Percentiles rank a stretch among this genome's conserved stretches.
Evolutionary conservation across 306 rosid species (phyloP).

Genomic region (Dryas alaskensis): DNA sequence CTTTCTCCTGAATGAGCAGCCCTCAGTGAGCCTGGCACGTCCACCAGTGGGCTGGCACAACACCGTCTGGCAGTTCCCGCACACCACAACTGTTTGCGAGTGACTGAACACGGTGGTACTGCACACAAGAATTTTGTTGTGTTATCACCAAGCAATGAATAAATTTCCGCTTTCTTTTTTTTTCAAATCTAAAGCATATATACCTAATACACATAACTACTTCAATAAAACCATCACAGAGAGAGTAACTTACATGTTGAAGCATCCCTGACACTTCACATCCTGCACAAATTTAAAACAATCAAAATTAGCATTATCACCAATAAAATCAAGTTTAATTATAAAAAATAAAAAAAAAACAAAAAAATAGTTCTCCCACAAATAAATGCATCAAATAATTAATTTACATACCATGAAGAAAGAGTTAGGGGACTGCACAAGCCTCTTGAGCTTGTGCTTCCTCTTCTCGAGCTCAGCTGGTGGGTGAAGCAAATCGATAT

Average conservation of each 20-base stretch:
- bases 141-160: not conserved
- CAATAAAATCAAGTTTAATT: not conserved
- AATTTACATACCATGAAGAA: constrained; percentile 45
- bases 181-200: not conserved
- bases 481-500: constrained; percentile 58
- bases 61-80: constrained; percentile 51
- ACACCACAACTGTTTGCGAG: constrained; percentile 49
- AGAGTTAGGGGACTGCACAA: constrained; percentile 57
- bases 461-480: constrained; percentile 58
- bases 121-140: not conserved
- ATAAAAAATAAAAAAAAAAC: no score
- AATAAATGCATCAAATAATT: not conserved
- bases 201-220: not conserved
- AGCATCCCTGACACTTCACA: constrained; percentile 50
- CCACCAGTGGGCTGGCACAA: constrained; percentile 58
- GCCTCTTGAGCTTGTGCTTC: constrained; percentile 69
- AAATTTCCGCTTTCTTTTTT: no score
- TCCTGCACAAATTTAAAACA: constrained; percentile 23
- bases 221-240: not conserved
- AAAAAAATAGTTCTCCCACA: not conserved
- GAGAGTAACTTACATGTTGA: constrained; percentile 38
- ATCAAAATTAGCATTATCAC: not conserved
- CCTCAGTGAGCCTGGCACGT: constrained; percentile 47
- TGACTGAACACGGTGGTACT: constrained; percentile 52
- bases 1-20: constrained; percentile 48